Evolutionary conservation across 768 basidiomycete genomes (phyloP).

Genomic region (Auriculariales sp.): DNA sequence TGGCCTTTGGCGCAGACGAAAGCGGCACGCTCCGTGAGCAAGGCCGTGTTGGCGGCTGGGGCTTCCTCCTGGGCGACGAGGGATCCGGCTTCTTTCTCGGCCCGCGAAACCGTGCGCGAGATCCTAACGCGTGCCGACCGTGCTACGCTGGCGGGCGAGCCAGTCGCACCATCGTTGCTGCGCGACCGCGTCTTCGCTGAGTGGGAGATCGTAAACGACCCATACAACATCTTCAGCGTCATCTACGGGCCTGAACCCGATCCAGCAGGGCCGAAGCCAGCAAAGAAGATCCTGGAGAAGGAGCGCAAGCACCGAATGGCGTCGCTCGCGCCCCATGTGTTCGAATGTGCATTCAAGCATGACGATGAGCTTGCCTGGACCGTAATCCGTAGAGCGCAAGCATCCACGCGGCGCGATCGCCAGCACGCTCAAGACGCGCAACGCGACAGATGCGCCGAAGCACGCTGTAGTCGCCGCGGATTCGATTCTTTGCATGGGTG

Average conservation of each 20-base stretch:
- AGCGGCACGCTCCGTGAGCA: slow-evolving; percentile 34
- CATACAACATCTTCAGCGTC: slow-evolving; percentile 49
- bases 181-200: slow-evolving; percentile 9
- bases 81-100: slow-evolving; percentile 75
- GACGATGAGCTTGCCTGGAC: slow-evolving; percentile 48
- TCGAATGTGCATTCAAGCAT: slow-evolving; percentile 58
- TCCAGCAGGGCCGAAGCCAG: slow-evolving; percentile 10
- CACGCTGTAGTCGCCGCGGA: slow-evolving; percentile 32
- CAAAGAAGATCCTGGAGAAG: slow-evolving; percentile 8
- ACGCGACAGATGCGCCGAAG: not conserved
- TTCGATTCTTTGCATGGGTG: slow-evolving; percentile 60
- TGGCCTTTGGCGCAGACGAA: slow-evolving; percentile 38
- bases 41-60: slow-evolving; percentile 66
- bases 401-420: slow-evolving; percentile 44
- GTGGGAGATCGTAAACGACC: slow-evolving; percentile 40
- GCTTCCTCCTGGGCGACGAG: slow-evolving; percentile 76
- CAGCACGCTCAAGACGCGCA: slow-evolving; percentile 23
- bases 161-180: not conserved
- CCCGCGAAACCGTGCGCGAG: slow-evolving; percentile 55
- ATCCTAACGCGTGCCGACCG: slow-evolving; percentile 18
- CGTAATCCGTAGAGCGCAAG: slow-evolving; percentile 39
- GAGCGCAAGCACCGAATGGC: slow-evolving; percentile 63
- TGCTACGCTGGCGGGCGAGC: slow-evolving; percentile 2
- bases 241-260: slow-evolving; percentile 49
- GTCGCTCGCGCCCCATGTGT: slow-evolving; percentile 61